Evolutionary conservation across 371 early-diverging fungal species (phyloP).

Genomic region (Mucor piriformis): DNA sequence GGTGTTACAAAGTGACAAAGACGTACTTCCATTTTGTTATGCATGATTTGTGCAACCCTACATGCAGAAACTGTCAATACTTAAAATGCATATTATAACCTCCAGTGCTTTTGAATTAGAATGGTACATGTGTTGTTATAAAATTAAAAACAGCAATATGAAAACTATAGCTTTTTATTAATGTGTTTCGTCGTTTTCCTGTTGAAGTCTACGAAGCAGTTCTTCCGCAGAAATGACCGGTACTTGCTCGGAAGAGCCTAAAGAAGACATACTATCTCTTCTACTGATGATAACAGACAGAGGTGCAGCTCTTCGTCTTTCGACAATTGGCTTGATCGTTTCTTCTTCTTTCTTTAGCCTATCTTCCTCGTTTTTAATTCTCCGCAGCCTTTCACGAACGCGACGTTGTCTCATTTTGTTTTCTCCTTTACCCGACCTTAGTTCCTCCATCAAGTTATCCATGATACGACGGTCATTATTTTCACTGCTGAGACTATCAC

Average conservation of each 20-base stretch:
- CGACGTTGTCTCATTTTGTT: conserved; percentile 33
- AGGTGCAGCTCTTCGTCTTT: neutral
- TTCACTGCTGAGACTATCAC: neutral
- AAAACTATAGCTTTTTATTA: no score
- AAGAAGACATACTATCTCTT: conserved; percentile 5
- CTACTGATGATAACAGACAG: neutral
- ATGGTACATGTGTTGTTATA: no score
- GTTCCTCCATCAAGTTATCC: conserved; percentile 46
- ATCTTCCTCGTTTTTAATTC: neutral
- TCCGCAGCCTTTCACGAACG: conserved; percentile 13
- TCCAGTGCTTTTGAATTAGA: no score
- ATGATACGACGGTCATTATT: conserved; percentile 45
- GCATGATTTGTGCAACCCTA: no score
- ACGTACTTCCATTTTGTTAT: no score
- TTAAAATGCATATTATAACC: no score
- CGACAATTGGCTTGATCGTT: neutral
- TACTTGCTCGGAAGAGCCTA: conserved; percentile 3
- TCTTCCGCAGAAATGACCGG: conserved; percentile 30
- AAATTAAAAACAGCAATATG: no score
- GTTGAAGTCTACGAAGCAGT: conserved; percentile 19
- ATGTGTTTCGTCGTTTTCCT: conserved; percentile 19
- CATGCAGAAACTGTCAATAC: no score
- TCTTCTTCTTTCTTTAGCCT: neutral
- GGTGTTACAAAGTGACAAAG: no score
- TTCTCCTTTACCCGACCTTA: conserved; percentile 40